phyloP scores from a whole-genome alignment of 768 basidiomycete species.

The Suillus discolor region DNA sequence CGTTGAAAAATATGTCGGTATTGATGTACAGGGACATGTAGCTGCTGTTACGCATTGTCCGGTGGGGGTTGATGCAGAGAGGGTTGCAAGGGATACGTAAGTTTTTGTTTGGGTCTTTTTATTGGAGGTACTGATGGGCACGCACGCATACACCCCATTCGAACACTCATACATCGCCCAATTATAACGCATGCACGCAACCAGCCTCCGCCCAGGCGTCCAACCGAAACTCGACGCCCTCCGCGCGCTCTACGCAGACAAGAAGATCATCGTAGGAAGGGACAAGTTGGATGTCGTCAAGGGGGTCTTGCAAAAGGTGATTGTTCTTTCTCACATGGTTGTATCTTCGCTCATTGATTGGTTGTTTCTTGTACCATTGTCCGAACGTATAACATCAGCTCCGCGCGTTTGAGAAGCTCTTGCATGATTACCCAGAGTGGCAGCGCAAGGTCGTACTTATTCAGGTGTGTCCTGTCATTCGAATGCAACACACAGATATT shows the following conservation, averaged over 20 bases:
- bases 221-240: constrained; percentile 89
- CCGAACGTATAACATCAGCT: constrained; percentile 48
- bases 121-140: neutral
- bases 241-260: constrained; percentile 83
- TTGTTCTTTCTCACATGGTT: constrained; percentile 2
- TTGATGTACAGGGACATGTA: constrained; percentile 88
- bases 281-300: constrained; percentile 99
- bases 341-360: neutral
- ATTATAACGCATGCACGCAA: neutral
- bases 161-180: neutral
- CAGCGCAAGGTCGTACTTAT: constrained; percentile 85
- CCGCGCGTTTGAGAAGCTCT: constrained; percentile 92
- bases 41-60: constrained; percentile 88
- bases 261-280: constrained; percentile 97
- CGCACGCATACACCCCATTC: neutral
- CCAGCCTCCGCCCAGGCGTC: constrained; percentile 74
- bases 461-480: constrained; percentile 15
- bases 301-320: constrained; percentile 92
- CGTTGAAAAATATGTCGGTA: constrained; percentile 38
- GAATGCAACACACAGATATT: neutral
- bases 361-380: neutral
- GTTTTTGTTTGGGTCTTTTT: constrained; percentile 17
- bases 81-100: constrained; percentile 81
- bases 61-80: constrained; percentile 92
- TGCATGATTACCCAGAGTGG: constrained; percentile 96